Base-by-base conservation (phyloP, 2,329 filamentous ascomycete species). In the Coniochaeta hoffmannii region DNA sequence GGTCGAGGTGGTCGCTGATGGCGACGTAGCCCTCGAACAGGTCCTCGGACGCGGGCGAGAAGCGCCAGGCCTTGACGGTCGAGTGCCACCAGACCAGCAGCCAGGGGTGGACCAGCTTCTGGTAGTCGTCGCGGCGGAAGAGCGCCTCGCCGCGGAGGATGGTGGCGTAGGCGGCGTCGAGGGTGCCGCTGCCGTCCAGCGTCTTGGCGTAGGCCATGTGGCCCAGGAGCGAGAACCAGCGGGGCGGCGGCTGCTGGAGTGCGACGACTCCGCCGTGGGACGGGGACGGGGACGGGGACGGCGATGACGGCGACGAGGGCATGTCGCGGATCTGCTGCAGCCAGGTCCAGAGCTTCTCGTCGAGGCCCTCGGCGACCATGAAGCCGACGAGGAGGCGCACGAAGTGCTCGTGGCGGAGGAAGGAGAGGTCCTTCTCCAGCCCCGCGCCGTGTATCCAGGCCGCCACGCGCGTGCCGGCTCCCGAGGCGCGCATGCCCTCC, bases 401-500 rank as follows among this genome's bases (percentile, higher is more conserved):
- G 54, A 79, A 63, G 31, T 77, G 69, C n/a, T 61, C 57, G 32
- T 65, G 56, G 49, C 75, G 62, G 17, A 81, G 64, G 54, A 83
- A 83, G 1, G 65, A 63, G 12, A 82, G 65, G 35, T 71, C 64
- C 0, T 70, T 68, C 58, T 81, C 77, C 1, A 71, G 63, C 2
- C 79, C 78, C 1, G 76, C 77, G 0, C 78, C 70, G 1, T 73
- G 73, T 30, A 85, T 73, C 81, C 81, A 85, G 54, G 73, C 69
- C 2, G 82, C 61, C 0, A 83, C 76, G 15, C 73, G 74, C 1
- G 70, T 64, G 1, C 76, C 78, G 1, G 77, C 77, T 1, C 75
- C 72, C 0, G 76, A 75, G 1, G 68, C 63, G 14, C 68, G 66
- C 60, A 79, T 69, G 6, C 67, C 67, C 8, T 68, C 61, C 22